phyloP scores from a whole-genome alignment of 2,329 filamentous ascomycete genomes.

The Claviceps africana region DNA sequence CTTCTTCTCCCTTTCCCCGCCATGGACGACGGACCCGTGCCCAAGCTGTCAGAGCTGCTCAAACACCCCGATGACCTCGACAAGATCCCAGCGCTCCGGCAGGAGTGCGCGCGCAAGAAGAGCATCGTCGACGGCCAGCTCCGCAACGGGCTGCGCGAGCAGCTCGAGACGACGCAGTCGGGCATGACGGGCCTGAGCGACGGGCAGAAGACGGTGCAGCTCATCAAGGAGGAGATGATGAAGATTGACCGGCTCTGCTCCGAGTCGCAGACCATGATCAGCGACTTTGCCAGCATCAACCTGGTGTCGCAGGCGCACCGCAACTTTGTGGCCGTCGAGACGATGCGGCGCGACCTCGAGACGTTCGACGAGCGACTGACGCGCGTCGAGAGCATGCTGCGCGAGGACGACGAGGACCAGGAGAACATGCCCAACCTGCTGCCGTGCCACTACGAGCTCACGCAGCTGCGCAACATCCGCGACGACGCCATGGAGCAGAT shows the following conservation, averaged over 20 bases:
- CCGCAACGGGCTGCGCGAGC: constrained; percentile 73
- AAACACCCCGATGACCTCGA: constrained; percentile 94
- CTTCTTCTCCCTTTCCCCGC: constrained; percentile 1
- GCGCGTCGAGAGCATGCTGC: constrained; percentile 63
- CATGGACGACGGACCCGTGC: constrained; percentile 46
- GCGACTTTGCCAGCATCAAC: constrained; percentile 89
- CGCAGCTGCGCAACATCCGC: constrained; percentile 79
- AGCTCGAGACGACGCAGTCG: constrained; percentile 85
- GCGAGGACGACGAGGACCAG: constrained; percentile 69
- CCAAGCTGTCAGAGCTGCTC: constrained; percentile 83
- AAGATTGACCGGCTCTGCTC: constrained; percentile 96
- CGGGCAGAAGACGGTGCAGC: constrained; percentile 78
- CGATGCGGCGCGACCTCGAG: constrained; percentile 84
- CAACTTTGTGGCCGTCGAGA: constrained; percentile 87
- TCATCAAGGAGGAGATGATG: constrained; percentile 96
- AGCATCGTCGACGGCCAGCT: constrained; percentile 80
- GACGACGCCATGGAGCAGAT: constrained; percentile 98
- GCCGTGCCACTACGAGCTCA: constrained; percentile 81
- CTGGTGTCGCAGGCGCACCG: constrained; percentile 85
- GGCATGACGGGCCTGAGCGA: constrained; percentile 83
- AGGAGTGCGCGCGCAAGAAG: constrained; percentile 92
- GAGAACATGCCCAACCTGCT: constrained; percentile 89
- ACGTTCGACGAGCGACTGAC: constrained; percentile 68
- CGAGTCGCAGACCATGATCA: constrained; percentile 93
- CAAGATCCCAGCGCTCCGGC: constrained; percentile 79